phyloP scores from a whole-genome alignment of 345 rosid species.

The Acer yangbiense region DNA sequence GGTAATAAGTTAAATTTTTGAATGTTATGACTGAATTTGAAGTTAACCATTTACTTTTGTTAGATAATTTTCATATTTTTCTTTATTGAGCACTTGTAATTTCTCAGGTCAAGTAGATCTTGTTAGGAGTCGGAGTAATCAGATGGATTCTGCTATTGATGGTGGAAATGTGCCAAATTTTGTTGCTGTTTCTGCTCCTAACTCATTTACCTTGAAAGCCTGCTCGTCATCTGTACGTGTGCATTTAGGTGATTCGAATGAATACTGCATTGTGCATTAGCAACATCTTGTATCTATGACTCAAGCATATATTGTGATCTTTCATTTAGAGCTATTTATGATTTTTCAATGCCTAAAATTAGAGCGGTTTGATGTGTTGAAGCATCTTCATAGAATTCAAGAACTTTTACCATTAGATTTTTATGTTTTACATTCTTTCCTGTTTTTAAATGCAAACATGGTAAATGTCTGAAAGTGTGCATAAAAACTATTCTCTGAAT shows the following conservation, averaged over 20 bases:
- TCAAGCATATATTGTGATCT: conserved; percentile 17
- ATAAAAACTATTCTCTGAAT: background rate
- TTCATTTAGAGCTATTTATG: background rate
- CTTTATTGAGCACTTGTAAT: conserved; percentile 18
- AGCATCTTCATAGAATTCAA: background rate
- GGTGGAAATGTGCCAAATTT: conserved; percentile 31
- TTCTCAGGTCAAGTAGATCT: conserved; percentile 52
- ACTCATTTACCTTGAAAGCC: conserved; percentile 46
- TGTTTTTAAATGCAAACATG: background rate
- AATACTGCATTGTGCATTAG: background rate
- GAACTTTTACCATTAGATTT: background rate
- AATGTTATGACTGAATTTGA: background rate
- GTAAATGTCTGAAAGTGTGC: background rate
- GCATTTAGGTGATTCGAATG: conserved; percentile 8
- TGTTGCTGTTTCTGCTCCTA: conserved; percentile 33
- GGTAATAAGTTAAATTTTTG: conserved; percentile 23
- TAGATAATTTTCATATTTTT: conserved; percentile 8
- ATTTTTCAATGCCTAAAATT: background rate
- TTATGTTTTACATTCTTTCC: background rate
- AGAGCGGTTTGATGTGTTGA: background rate
- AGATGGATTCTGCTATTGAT: conserved; percentile 32
- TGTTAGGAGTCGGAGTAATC: conserved; percentile 32
- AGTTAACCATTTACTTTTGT: conserved; percentile 3
- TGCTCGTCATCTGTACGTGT: conserved; percentile 76
- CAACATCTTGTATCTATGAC: conserved; percentile 16